Conservation (phyloP, 805 yeast genomes). For the Brettanomyces naardenensis region DNA sequence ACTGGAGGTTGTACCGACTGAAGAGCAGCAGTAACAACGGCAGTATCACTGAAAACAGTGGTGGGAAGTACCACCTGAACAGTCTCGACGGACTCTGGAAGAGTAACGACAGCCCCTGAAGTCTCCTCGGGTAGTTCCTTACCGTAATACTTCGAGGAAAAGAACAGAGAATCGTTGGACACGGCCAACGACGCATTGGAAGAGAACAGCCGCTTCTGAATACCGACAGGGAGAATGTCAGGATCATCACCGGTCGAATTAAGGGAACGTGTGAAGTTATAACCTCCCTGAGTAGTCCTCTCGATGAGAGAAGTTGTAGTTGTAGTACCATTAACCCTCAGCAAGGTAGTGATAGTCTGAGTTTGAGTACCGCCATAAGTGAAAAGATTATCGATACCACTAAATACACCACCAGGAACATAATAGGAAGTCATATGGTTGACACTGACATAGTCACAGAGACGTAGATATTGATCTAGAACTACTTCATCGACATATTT, state of each 20-base stretch:
- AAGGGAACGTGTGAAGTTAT: background rate
- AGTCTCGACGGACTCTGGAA: background rate
- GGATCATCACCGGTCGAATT: conserved; percentile 3
- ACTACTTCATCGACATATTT: conserved; percentile 36
- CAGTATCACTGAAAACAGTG: background rate
- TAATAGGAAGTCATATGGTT: conserved; percentile 11
- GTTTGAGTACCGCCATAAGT: conserved; percentile 1
- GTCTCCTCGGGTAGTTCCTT: background rate
- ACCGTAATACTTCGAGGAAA: background rate
- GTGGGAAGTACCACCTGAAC: background rate
- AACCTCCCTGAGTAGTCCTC: background rate
- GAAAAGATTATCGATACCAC: conserved; percentile 5
- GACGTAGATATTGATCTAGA: conserved; percentile 30
- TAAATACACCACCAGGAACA: conserved; percentile 11
- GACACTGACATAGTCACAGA: conserved; percentile 30
- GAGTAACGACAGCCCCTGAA: background rate
- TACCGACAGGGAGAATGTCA: conserved; percentile 10
- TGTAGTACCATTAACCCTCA: background rate
- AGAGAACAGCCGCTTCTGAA: conserved; percentile 8
- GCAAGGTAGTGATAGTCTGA: background rate
- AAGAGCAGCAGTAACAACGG: conserved; percentile 1
- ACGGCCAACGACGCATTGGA: background rate
- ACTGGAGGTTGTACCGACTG: background rate
- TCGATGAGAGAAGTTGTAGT: background rate
- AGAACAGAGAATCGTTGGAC: background rate